Evolutionary conservation across 306 rosid species (phyloP), one percentile per base, ranked within the genome.

Genomic region (Biancaea sappan): DNA sequence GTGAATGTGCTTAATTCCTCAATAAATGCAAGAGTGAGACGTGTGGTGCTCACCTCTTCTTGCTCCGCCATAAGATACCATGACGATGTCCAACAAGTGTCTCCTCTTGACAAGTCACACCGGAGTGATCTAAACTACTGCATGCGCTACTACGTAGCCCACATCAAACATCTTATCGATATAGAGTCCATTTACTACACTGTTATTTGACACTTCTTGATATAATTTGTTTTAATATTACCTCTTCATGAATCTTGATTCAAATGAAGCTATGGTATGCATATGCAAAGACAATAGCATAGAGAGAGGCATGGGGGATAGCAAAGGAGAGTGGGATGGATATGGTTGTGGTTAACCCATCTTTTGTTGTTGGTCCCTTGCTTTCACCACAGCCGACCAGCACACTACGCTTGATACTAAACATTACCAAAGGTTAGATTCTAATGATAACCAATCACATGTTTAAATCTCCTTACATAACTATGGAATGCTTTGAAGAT

Each of bases 301-400:
- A 94, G 82, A 84, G 73, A 80, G 97, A 89, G 40, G 96, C 96
- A 4, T 94, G 97, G 97, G 82, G 72, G 52, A 44, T 82, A 9
- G 89, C 98, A 4, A 44, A 83, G 79, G 90, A 88, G 64, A 78
- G 46, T 51, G 90, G 86, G 32, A 59, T 86, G 78, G 91, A 94
- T 86, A 76, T 91, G 0, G 96, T 91, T 26, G 94, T 86, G 50
- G 96, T 94, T 76, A 89, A 88, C 74, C 96, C 94, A 18, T 91
- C 92, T 40, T 89, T 80, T 0, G 92, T 89, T 19, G 94, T 93
- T 71, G 97, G 98, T 72, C 92, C 97, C 12, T 73, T 89, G 75
- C 94, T 93, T 74, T 78, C 90, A 37, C 92, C 97, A 50, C 86
- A 86, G 6, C 98, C 97, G 73, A 81, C 96, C 40, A 93, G 98